Percentiles rank a stretch among this genome's conserved stretches.
Conservation (phyloP, 177 flowering plant species). For the Vitis hybrid region DNA sequence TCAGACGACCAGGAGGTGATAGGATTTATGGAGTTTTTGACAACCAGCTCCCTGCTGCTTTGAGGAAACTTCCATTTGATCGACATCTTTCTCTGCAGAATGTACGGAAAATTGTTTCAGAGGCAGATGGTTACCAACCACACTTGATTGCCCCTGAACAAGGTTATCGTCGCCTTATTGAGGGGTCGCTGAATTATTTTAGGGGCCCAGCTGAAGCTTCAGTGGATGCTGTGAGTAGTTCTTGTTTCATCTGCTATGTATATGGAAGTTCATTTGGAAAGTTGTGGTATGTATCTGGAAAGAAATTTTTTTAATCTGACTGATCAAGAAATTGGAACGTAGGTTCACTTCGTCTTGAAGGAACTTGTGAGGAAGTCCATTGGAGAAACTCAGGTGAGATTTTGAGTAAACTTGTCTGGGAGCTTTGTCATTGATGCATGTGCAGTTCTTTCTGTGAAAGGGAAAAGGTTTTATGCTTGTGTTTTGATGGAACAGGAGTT, state of each 20-base stretch:
- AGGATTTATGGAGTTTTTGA: conserved; percentile 58
- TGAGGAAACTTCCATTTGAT: conserved; percentile 60
- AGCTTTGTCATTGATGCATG: not conserved
- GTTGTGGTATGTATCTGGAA: not conserved
- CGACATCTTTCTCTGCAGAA: conserved; percentile 52
- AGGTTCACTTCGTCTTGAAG: conserved; percentile 59
- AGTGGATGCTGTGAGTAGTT: conserved; percentile 51
- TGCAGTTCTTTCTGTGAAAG: no score
- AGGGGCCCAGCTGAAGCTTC: conserved; percentile 68
- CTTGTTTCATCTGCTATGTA: not conserved
- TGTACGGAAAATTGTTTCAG: conserved; percentile 48
- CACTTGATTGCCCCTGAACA: conserved; percentile 66
- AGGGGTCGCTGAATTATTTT: conserved; percentile 46
- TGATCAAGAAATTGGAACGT: conserved; percentile 9
- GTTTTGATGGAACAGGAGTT: conserved; percentile 31
- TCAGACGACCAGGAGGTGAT: conserved; percentile 64
- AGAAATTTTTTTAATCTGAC: not conserved
- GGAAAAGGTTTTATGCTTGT: not conserved
- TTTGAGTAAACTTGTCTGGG: not conserved
- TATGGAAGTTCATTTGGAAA: not conserved
- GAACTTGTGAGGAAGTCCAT: conserved; percentile 60
- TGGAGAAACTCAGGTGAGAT: conserved; percentile 48
- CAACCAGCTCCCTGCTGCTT: conserved; percentile 63
- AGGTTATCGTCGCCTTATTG: conserved; percentile 59
- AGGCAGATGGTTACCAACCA: conserved; percentile 66